These are phyloP conservation scores for Diospyros lotus DNA, from an alignment of 148 eudicot species.

Conservation along the genomic window DNA sequence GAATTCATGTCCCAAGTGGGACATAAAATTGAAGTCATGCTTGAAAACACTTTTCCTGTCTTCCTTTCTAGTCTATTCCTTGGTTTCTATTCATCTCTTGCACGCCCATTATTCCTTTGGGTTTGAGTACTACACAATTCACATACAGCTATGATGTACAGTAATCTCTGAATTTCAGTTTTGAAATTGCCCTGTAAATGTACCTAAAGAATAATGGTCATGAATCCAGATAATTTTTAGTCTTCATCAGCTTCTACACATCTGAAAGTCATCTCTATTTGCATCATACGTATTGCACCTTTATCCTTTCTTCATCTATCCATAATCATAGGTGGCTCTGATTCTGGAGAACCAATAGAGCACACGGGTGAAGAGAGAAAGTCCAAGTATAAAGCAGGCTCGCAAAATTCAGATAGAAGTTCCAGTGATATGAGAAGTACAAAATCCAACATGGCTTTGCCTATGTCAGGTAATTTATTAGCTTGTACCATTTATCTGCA, in stretches of 20 bases:
- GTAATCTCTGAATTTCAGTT: too few species aligned
- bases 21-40: too few species aligned
- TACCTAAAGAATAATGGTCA: not conserved
- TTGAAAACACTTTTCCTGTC: too few species aligned
- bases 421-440: slow-evolving; percentile 7
- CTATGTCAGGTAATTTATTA: slow-evolving; percentile 23
- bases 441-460: slow-evolving; percentile 6
- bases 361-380: slow-evolving; percentile 16
- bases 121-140: too few species aligned
- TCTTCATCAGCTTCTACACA: not conserved
- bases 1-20: too few species aligned
- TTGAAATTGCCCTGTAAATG: too few species aligned
- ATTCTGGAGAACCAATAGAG: slow-evolving; percentile 5
- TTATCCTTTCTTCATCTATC: not conserved
- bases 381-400: slow-evolving; percentile 3
- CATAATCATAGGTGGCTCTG: slow-evolving; percentile 11
- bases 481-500: not conserved
- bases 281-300: not conserved
- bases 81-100: too few species aligned
- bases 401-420: slow-evolving; percentile 15
- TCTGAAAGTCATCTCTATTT: not conserved
- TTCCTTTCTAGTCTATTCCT: too few species aligned
- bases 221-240: not conserved
- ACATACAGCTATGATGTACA: too few species aligned
- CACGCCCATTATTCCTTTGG: too few species aligned